A percentile compares a stretch with the other conserved stretches of the same genome.
These are phyloP conservation scores for Solanum virginianum DNA, from an alignment of 257 asterid species.

Conservation along the genomic window DNA sequence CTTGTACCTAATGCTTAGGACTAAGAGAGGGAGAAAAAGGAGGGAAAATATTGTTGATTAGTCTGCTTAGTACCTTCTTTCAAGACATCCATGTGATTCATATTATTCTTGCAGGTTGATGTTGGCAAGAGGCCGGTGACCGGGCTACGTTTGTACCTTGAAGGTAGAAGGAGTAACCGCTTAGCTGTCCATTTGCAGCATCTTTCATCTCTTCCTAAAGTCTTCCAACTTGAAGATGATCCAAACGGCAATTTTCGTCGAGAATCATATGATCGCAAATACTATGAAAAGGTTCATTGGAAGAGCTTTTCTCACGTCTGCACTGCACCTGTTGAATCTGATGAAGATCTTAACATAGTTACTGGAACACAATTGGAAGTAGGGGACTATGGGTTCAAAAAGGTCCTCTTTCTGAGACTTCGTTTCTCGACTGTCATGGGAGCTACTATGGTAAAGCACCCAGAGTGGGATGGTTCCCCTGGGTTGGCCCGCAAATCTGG, in stretches of 20 bases:
- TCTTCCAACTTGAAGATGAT: slow-evolving; percentile 71
- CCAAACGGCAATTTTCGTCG: slow-evolving; percentile 41
- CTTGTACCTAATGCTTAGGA: neutral
- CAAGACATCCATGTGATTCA: neutral
- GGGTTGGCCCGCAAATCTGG: slow-evolving; percentile 91
- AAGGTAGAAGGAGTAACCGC: slow-evolving; percentile 90
- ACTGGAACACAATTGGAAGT: slow-evolving; percentile 85
- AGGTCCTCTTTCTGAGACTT: slow-evolving; percentile 63
- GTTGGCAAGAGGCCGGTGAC: slow-evolving; percentile 92
- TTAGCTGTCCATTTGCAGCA: slow-evolving; percentile 92
- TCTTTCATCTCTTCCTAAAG: slow-evolving; percentile 83
- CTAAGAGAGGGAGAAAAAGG: neutral
- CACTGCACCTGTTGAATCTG: slow-evolving; percentile 91
- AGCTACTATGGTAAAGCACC: slow-evolving; percentile 48
- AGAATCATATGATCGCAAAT: slow-evolving; percentile 60
- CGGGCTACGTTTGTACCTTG: slow-evolving; percentile 83
- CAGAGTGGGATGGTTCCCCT: slow-evolving; percentile 98
- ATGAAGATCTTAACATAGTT: slow-evolving; percentile 72
- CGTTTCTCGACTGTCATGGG: slow-evolving; percentile 67
- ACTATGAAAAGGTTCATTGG: slow-evolving; percentile 88
- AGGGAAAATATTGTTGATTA: neutral
- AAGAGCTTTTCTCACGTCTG: slow-evolving; percentile 95
- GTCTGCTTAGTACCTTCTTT: neutral
- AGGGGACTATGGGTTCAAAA: slow-evolving; percentile 69
- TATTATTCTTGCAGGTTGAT: slow-evolving; percentile 56